Conservation (phyloP, 2,329 filamentous ascomycete genomes). For the Stemphylium beticola region DNA sequence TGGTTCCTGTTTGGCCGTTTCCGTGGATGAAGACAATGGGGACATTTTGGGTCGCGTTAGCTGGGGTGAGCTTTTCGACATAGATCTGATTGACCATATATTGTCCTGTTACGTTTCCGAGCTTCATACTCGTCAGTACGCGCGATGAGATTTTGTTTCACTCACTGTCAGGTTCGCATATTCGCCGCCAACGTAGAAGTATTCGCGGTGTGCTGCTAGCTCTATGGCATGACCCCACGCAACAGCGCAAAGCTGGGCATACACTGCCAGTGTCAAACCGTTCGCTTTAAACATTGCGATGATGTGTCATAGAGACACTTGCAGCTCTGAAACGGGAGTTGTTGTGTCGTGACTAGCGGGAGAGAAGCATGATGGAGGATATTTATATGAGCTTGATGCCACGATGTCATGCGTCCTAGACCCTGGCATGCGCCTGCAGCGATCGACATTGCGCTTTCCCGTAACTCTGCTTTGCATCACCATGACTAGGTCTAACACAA, state of each 20-base stretch:
- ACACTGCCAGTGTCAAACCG: not conserved
- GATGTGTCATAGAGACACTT: not conserved
- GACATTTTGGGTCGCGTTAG: constrained; percentile 4
- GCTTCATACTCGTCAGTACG: not conserved
- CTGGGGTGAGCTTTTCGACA: constrained; percentile 30
- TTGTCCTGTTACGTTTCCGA: not conserved
- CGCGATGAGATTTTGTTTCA: not conserved
- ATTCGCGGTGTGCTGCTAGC: constrained; percentile 14
- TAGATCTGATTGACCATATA: constrained; percentile 15
- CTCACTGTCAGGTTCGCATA: constrained; percentile 27
- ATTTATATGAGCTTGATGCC: too few relatives aligned
- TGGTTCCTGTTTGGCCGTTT: constrained; percentile 38
- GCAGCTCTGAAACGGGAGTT: too few relatives aligned
- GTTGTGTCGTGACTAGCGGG: too few relatives aligned
- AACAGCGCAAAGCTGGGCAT: not conserved
- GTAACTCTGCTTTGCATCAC: too few relatives aligned
- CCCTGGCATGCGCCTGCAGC: too few relatives aligned
- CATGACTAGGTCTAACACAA: too few relatives aligned
- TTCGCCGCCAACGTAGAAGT: constrained; percentile 35
- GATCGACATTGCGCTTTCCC: too few relatives aligned
- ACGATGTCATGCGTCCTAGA: too few relatives aligned
- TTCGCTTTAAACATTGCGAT: not conserved
- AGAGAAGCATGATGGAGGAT: too few relatives aligned
- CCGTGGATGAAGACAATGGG: constrained; percentile 42
- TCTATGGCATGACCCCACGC: not conserved